Evolutionary conservation across 805 yeast species (phyloP), one percentile per base, ranked within the genome.

Genomic region (Zygosaccharomyces bisporus): DNA sequence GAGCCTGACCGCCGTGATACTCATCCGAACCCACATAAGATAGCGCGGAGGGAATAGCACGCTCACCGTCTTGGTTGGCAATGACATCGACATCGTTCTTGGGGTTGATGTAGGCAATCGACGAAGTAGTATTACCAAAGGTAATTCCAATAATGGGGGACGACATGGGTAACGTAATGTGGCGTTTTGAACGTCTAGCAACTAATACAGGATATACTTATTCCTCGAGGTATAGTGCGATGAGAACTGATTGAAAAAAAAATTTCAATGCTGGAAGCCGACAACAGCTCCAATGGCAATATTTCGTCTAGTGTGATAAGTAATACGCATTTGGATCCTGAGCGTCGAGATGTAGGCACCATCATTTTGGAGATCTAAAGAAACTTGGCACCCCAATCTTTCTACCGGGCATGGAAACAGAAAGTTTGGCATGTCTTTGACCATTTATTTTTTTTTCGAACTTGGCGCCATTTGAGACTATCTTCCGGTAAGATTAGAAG

Each of bases 31-130:
- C 96, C 47, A 89, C 89, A 66, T 90, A 93, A 14, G 97, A 81
- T 50, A 93, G 76, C 47, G 86, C 85, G 21, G 98, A 85, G 50
- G 98, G 95, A 64, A 93, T 93, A 49, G 91, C 78, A 73, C 98
- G 87, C 72, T 93, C 98, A 68, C 99, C 99, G 64, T 93, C 99
- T 56, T 95, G 96, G 80, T 93, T 91, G 56, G 99, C 99, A 67
- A 93, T 91, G 55, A 93, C 95, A 64, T 93, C 97, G 52, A 88
- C 93, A 47, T 63, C 67, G 39, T 60, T 56, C 66, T 84, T 86
- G 51, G 96, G 97, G 61, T 91, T 97, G 55, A 90, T 85, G 60
- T 82, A 86, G 39, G 98, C 97, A 66, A 93, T 89, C 47, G 97
- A 86, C 39, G 97, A 85, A 49, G 95, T 80, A 39, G 95, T 84